These are phyloP conservation scores for Neurospora sp. DNA, from an alignment of 495 filamentous ascomycete species.

Conservation along the genomic window DNA sequence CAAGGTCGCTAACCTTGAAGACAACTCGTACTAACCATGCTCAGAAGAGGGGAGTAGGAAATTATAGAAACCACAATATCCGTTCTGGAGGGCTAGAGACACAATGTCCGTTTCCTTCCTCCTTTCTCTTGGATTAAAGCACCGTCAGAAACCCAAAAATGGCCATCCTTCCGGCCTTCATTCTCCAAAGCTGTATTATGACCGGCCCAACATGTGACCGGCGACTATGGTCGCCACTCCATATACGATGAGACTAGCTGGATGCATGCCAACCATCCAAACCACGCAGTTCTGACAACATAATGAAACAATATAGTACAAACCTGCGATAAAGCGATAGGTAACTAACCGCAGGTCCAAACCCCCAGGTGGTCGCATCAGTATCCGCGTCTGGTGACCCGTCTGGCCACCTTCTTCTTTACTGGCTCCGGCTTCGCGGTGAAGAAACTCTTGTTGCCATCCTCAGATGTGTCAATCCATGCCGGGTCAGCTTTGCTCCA, in stretches of 20 bases:
- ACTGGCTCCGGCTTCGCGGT: constrained; percentile 6
- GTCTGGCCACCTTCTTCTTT: constrained; percentile 9
- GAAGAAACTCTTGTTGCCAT: constrained; percentile 27
- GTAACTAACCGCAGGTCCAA: neutral
- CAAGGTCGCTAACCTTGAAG: neutral
- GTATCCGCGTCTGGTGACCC: constrained; percentile 10
- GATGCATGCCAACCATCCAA: neutral
- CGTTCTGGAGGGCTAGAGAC: neutral
- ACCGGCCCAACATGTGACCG: neutral
- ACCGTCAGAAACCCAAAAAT: neutral
- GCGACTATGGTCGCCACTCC: neutral
- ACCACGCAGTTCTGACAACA: neutral
- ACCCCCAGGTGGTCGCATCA: neutral
- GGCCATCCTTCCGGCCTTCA: neutral
- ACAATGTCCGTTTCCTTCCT: neutral
- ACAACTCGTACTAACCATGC: neutral
- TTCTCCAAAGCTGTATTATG: neutral
- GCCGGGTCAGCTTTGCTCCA: constrained; percentile 14
- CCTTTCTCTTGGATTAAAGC: neutral
- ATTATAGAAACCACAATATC: neutral
- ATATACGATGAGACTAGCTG: neutral
- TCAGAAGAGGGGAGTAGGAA: neutral
- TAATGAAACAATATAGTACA: neutral
- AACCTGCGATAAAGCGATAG: neutral
- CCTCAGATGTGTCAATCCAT: constrained; percentile 18